These are phyloP conservation scores for Solanum virginianum DNA, from an alignment of 257 asterid species.

Conservation along the genomic window DNA sequence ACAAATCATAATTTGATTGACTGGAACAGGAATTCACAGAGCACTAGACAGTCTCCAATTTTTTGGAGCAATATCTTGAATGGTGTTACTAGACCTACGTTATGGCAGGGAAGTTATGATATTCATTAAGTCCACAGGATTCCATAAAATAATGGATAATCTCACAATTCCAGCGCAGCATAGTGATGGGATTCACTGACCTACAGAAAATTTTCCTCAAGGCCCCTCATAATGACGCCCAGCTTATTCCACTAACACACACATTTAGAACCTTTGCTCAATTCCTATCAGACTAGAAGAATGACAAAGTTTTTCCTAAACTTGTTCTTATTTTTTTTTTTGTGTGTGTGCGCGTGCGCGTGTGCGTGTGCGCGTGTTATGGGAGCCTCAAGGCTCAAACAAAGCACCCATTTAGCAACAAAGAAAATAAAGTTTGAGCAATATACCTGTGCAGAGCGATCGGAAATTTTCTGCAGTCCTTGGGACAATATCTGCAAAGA, in stretches of 20 bases:
- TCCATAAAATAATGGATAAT: neutral
- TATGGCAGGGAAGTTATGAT: neutral
- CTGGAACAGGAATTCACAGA: neutral
- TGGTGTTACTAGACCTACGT: neutral
- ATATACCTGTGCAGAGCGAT: slow-evolving; percentile 87
- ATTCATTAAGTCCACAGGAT: neutral
- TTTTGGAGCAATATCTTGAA: neutral
- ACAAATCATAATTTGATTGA: neutral
- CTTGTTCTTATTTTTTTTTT: neutral
- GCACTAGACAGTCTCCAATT: neutral
- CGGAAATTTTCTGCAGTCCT: slow-evolving; percentile 95
- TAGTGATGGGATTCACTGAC: neutral
- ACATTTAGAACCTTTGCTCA: neutral
- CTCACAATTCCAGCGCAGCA: neutral
- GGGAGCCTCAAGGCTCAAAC: neutral
- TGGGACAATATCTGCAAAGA: slow-evolving; percentile 89
- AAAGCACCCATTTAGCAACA: neutral
- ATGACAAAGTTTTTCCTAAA: neutral
- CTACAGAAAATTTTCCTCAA: neutral
- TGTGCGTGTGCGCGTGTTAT: neutral
- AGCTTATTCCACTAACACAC: neutral
- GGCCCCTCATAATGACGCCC: neutral
- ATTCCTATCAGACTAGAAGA: neutral
- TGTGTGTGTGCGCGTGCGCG: no score
- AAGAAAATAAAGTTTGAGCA: neutral